Evolutionary conservation across 108 stramenopile species (phyloP).

Genomic region (Aurantiochytrium sp.): DNA sequence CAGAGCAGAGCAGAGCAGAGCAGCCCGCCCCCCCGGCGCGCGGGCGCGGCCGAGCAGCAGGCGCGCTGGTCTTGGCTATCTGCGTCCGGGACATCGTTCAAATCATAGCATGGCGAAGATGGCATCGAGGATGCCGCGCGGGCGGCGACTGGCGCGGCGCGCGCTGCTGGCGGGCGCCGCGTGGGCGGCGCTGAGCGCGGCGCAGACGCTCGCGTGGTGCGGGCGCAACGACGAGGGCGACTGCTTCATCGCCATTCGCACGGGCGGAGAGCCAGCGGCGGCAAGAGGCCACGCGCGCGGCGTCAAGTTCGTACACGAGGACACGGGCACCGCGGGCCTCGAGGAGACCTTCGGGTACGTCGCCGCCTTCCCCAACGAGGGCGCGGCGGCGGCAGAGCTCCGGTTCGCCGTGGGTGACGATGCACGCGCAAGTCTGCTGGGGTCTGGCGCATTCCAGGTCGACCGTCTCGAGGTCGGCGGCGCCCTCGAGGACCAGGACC

Average conservation of each 20-base stretch:
- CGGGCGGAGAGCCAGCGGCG: neutral
- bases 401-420: neutral
- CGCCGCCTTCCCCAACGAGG: neutral
- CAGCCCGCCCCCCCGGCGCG: too few species aligned
- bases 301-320: neutral
- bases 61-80: too few species aligned
- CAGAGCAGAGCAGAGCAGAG: too few species aligned
- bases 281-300: neutral
- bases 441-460: neutral
- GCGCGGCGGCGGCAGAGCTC: neutral
- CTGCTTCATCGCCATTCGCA: neutral
- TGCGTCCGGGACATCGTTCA: too few species aligned
- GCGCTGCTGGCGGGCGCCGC: too few species aligned
- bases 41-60: too few species aligned
- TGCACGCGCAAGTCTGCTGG: neutral
- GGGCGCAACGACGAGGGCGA: neutral
- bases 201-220: neutral
- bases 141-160: too few species aligned
- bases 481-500: too few species aligned
- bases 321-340: neutral
- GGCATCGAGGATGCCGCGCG: too few species aligned
- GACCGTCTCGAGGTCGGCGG: neutral
- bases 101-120: too few species aligned
- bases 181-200: too few species aligned
- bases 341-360: neutral